Evolutionary conservation across 306 rosid genomes (phyloP).

Genomic region (Castanea crenata): DNA sequence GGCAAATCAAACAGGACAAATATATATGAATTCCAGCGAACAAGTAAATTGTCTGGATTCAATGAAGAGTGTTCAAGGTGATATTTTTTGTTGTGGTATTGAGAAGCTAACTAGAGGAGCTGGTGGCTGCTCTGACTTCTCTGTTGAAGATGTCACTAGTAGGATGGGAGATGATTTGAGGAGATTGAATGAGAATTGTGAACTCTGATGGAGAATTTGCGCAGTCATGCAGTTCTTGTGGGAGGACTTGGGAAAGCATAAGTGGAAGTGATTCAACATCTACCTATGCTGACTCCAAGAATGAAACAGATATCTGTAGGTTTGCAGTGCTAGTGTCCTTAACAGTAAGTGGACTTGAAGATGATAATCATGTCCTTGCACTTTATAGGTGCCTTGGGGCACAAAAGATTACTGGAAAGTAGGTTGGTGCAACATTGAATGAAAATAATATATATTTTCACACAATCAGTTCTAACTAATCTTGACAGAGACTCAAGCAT

Average conservation of each 20-base stretch:
- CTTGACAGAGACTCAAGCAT: conserved; percentile 12
- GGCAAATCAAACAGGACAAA: conserved; percentile 36
- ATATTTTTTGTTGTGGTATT: conserved; percentile 40
- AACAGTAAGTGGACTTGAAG: conserved; percentile 20
- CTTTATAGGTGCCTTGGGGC: conserved; percentile 37
- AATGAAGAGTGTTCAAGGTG: conserved; percentile 3
- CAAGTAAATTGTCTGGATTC: conserved; percentile 31
- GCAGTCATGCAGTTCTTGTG: conserved; percentile 30
- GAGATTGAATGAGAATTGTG: conserved; percentile 27
- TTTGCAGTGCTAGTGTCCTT: conserved; percentile 38
- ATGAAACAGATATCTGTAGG: conserved; percentile 32
- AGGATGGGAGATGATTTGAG: conserved; percentile 29
- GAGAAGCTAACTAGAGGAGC: conserved; percentile 40
- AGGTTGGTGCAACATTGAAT: background rate
- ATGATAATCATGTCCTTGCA: conserved; percentile 8
- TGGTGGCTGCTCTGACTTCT: conserved; percentile 47
- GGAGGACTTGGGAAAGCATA: conserved; percentile 27
- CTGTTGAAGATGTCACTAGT: conserved; percentile 33
- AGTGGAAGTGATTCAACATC: conserved; percentile 9
- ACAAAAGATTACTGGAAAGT: conserved; percentile 14
- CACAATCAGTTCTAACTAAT: too few species aligned
- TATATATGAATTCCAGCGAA: conserved; percentile 35
- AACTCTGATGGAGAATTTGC: conserved; percentile 17
- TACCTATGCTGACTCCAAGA: background rate
- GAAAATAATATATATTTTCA: too few species aligned